Base-by-base conservation (phyloP, 164 flowering plant species). In the Chloranthus sessilifolius region DNA sequence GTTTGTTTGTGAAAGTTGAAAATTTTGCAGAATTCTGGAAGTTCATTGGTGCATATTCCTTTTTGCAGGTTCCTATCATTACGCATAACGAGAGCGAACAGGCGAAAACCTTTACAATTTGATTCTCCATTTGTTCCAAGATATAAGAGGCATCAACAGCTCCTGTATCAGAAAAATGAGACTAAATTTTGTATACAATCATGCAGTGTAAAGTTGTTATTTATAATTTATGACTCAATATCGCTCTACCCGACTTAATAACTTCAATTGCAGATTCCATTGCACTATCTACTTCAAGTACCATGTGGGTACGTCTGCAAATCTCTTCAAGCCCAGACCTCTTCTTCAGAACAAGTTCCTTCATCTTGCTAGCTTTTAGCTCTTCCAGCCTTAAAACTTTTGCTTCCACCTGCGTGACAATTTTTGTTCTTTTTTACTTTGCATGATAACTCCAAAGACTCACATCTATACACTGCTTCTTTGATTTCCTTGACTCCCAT, bases 321-420 rank as follows among this genome's bases (percentile, higher is more conserved):
- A 89, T 77, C 34, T 88, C 95, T 57, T 84, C 92, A 41, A 88
- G 77, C 62, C 86, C 95, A n/a, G 79, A 67, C 58, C 77, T 82
- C 71, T 85, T 92, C 66, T 80, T 86, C 53, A 84, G 47, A 15
- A 88, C 84, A 64, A 92, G 87, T 53, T 92, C 99, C 72, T 92
- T 89, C 92, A 92, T 81, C 66, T 84, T 92, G 74, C 92, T 88
- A 44, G 87, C 55, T 68, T 92, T 88, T 62, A 86, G 49, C 50
- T 77, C 81, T 62, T 92, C 95, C 66, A 92, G 67, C 47, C 95
- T 72, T 37, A 62, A 60, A 2, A 94, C 96, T 70, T 92, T 97
- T 51, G 68, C 78, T 68, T 82, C 95, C 50, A 79, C 89, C 98
- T 92, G 68, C 66, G 71, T 48, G 24, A 60, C 10, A 59, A 22